Base-by-base conservation (phyloP, 495 filamentous ascomycete genomes). In the Penicillium diatomitis region DNA sequence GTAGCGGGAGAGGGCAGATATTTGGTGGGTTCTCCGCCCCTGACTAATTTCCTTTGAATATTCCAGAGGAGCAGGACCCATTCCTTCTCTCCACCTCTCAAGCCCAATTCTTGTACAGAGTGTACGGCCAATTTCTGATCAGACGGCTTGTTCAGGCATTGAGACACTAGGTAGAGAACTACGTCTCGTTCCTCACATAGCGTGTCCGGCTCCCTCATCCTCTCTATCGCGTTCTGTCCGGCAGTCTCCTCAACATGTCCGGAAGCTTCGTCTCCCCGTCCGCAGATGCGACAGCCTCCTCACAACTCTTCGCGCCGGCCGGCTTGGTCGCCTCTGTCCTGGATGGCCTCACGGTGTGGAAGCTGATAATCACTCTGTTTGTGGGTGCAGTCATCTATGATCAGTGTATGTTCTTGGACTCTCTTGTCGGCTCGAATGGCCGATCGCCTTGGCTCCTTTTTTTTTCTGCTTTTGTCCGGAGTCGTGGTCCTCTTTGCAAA, bases 311-410 rank as follows among this genome's bases (percentile, higher is more conserved):
- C 43, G 56, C 69, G 46, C 61, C 67, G 45, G 52, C 67, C n/a
- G 72, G 69, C 39, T 41, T 73, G 8, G 42, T 77, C 39, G 64
- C 65, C 5, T 52, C 65, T n/a, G 42, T 81, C 27, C 61, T 80
- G 32, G 67, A 76, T 56, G 78, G 79, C 44, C 61, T 84, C 43
- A 85, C 73, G 46, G 60, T 75, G 11, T 86, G 82, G 78, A 83
- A 77, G 54, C 67, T 84, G 53, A 44, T 81, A 36, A 53, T 85
- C 53, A 85, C 85, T 5, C 33, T 90, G 46, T 60, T 96, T 42
- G 66, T 85, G 8, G 53, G 78, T n/a, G 75, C 84, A 9, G 81
- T 95, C 36, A 75, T 79, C 40, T 96, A 95, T 55, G 90, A 96
- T 68, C 90, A 96, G 68, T 76, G 89, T 91, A 68, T 60, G 86